Percentiles rank a stretch among this genome's conserved stretches.
These are phyloP conservation scores for Penicillium salamii DNA, from an alignment of 495 filamentous ascomycete species.

Conservation along the genomic window DNA sequence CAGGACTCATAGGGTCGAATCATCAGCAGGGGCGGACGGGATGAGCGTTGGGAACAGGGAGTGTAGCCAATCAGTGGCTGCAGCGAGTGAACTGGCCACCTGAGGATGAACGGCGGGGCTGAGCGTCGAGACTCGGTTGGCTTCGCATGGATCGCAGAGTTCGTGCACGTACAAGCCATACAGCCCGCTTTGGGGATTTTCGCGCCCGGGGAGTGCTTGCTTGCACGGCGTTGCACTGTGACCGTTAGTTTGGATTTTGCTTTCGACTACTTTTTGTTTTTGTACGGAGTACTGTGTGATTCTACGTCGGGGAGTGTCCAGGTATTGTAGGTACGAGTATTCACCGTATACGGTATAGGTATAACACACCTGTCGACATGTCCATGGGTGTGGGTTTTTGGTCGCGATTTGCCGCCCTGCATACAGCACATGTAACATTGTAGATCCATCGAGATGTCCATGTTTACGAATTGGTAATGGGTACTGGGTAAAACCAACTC, in stretches of 20 bases:
- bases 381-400: neutral
- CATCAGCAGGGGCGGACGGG: neutral
- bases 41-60: neutral
- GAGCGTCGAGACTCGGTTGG: neutral
- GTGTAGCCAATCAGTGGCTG: constrained; percentile 16
- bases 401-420: neutral
- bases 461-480: too few relatives aligned
- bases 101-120: constrained; percentile 30
- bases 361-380: too few relatives aligned
- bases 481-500: too few relatives aligned
- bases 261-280: neutral
- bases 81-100: constrained; percentile 19
- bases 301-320: too few relatives aligned
- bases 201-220: neutral
- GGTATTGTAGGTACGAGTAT: too few relatives aligned
- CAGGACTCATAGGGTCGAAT: too few relatives aligned
- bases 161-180: constrained; percentile 12
- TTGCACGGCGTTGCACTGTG: neutral
- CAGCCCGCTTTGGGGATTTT: neutral
- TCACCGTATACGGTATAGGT: too few relatives aligned
- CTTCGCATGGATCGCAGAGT: constrained; percentile 12
- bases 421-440: neutral
- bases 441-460: too few relatives aligned
- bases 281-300: too few relatives aligned
- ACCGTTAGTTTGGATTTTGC: neutral